A percentile compares a stretch with the other conserved stretches of the same genome.
Evolutionary conservation across 73 alveolate species (phyloP).

Genomic region (Uronychia binucleata): DNA sequence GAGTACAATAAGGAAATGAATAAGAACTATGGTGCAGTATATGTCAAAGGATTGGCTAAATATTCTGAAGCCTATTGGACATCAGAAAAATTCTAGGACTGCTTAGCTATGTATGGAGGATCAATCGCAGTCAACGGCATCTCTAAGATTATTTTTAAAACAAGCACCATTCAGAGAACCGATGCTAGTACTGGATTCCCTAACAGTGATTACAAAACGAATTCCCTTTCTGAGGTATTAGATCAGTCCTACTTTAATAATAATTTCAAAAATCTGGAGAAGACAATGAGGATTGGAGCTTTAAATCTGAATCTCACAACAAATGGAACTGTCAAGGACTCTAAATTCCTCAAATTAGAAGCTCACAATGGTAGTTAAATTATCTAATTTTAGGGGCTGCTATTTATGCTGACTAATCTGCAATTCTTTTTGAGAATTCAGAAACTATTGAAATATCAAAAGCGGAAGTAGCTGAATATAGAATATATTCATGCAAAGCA

Average conservation of each 20-base stretch:
- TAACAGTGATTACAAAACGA: background rate
- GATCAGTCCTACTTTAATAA: background rate
- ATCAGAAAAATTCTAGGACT: background rate
- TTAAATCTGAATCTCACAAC: background rate
- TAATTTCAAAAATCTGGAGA: background rate
- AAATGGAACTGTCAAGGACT: too few species aligned
- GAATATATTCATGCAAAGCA: background rate
- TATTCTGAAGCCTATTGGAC: background rate
- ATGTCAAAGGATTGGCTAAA: background rate
- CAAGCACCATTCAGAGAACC: background rate
- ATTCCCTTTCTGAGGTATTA: too few species aligned
- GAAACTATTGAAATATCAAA: background rate
- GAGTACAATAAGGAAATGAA: too few species aligned
- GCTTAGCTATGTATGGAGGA: background rate
- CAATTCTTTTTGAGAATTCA: background rate
- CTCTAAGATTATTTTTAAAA: background rate
- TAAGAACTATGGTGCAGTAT: background rate
- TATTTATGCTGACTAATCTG: background rate
- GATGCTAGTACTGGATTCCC: background rate
- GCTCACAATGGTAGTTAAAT: background rate
- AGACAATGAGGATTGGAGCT: background rate
- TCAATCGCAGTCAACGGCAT: background rate
- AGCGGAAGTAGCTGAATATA: background rate
- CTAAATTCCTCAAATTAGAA: background rate
- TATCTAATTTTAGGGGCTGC: background rate